A percentile compares a stretch with the other conserved stretches of the same genome.
Evolutionary conservation across 331 rosid species (phyloP).

Genomic region (Prunus yedoensis): DNA sequence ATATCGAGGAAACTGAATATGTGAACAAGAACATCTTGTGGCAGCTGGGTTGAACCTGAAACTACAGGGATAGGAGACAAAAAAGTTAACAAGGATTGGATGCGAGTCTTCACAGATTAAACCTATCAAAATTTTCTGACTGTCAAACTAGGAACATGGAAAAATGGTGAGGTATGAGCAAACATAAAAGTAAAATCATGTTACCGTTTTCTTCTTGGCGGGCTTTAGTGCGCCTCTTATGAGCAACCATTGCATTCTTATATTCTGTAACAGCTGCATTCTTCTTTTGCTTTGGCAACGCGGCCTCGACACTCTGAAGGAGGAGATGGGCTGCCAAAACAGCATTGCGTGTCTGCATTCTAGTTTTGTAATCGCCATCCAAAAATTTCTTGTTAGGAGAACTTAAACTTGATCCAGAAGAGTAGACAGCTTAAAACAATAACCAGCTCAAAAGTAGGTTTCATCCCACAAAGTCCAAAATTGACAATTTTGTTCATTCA

Average conservation of each 20-base stretch:
- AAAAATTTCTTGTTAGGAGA: too few species aligned
- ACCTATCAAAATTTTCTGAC: not conserved
- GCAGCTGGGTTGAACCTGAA: constrained; percentile 59
- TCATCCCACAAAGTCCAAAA: not conserved
- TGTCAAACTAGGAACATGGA: not conserved
- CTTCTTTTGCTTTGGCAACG: constrained; percentile 76
- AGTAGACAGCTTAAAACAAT: not conserved
- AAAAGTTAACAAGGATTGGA: not conserved
- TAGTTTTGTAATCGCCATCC: constrained; percentile 32
- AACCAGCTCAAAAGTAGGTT: not conserved
- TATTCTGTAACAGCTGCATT: constrained; percentile 62
- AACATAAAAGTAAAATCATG: not conserved
- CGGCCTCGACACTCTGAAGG: constrained; percentile 63
- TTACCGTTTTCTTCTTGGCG: constrained; percentile 58
- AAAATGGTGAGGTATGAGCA: not conserved
- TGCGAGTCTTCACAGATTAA: not conserved
- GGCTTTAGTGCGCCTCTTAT: constrained; percentile 60
- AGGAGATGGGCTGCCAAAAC: constrained; percentile 67
- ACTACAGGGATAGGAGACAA: not conserved
- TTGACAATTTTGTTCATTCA: not conserved
- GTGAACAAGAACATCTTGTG: constrained; percentile 67
- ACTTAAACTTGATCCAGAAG: not conserved
- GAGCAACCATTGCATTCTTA: constrained; percentile 76
- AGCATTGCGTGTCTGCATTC: constrained; percentile 65
- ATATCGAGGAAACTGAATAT: constrained; percentile 68